These are phyloP conservation scores for Curvularia lunata DNA, from an alignment of 2,329 filamentous ascomycete genomes.

Conservation along the genomic window DNA sequence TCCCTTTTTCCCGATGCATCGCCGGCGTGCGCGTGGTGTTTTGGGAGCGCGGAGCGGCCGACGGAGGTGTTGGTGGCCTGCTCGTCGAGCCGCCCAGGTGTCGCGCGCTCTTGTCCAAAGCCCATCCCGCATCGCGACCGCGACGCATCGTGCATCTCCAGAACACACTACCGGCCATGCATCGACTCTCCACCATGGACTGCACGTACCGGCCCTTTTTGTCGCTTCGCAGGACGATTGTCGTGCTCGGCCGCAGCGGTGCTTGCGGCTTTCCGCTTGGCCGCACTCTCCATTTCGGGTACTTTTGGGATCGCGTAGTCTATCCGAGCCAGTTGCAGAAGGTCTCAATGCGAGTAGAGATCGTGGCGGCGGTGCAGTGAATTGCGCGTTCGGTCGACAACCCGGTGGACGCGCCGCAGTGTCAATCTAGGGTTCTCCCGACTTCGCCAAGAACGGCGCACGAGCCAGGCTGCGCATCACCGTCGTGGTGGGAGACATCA, in stretches of 20 bases:
- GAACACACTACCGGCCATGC: constrained; percentile 32
- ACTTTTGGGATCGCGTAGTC: constrained; percentile 41
- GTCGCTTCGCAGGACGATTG: constrained; percentile 63
- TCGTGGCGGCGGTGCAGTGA: constrained; percentile 43
- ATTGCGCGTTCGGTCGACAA: constrained; percentile 37
- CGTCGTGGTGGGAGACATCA: constrained; percentile 5
- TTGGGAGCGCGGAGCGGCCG: constrained; percentile 36
- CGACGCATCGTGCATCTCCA: constrained; percentile 23
- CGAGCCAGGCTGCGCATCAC: constrained; percentile 6
- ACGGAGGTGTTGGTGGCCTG: constrained; percentile 36
- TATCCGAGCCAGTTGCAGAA: constrained; percentile 26
- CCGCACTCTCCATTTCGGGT: constrained; percentile 51
- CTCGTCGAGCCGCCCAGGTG: constrained; percentile 46
- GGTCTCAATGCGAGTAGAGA: constrained; percentile 20
- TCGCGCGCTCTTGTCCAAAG: constrained; percentile 40
- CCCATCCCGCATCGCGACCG: constrained; percentile 41
- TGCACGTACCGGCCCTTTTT: constrained; percentile 64
- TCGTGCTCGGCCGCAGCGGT: constrained; percentile 58
- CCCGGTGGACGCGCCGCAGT: constrained; percentile 31
- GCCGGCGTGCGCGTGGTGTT: constrained; percentile 37
- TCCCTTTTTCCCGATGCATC: constrained; percentile 22
- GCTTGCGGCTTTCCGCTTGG: constrained; percentile 63
- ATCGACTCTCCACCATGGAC: constrained; percentile 22
- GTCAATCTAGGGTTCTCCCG: constrained; percentile 18
- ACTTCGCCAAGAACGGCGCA: constrained; percentile 18